phyloP scores from a whole-genome alignment of 2,329 filamentous ascomycete genomes.

The Aspergillus alliaceus region DNA sequence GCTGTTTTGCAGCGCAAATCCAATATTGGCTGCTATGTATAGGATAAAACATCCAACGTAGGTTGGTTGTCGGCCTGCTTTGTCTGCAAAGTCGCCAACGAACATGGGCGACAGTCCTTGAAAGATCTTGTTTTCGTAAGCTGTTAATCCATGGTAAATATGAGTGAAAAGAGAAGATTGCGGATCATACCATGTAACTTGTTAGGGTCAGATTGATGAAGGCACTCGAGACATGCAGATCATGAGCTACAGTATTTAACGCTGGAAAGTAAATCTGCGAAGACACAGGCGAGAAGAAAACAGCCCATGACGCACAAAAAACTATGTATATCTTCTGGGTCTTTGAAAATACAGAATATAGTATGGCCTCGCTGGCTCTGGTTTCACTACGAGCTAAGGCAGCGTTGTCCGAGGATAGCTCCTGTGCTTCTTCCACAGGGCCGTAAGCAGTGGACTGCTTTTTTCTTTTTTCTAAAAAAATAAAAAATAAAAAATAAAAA shows the following conservation, averaged over 20 bases:
- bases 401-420: too few species aligned
- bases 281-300: constrained; percentile 47
- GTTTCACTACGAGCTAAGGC: neutral
- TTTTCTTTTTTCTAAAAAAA: too few species aligned
- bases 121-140: constrained; percentile 39
- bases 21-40: constrained; percentile 43
- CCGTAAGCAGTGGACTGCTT: too few species aligned
- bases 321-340: constrained; percentile 5
- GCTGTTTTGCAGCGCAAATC: constrained; percentile 38
- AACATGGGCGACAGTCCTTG: constrained; percentile 56
- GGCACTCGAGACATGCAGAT: constrained; percentile 27
- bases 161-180: too few species aligned
- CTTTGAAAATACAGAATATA: neutral
- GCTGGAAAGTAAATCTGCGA: constrained; percentile 48
- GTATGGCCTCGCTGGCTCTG: neutral
- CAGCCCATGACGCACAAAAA: constrained; percentile 33
- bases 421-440: too few species aligned
- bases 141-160: neutral
- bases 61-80: constrained; percentile 51
- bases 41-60: constrained; percentile 55
- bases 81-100: constrained; percentile 53
- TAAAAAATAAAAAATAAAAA: too few species aligned
- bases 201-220: constrained; percentile 57
- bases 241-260: constrained; percentile 33
- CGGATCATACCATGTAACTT: constrained; percentile 67